phyloP scores from a whole-genome alignment of 2,329 filamentous ascomycete species.

The Microcyclospora pomicola region DNA sequence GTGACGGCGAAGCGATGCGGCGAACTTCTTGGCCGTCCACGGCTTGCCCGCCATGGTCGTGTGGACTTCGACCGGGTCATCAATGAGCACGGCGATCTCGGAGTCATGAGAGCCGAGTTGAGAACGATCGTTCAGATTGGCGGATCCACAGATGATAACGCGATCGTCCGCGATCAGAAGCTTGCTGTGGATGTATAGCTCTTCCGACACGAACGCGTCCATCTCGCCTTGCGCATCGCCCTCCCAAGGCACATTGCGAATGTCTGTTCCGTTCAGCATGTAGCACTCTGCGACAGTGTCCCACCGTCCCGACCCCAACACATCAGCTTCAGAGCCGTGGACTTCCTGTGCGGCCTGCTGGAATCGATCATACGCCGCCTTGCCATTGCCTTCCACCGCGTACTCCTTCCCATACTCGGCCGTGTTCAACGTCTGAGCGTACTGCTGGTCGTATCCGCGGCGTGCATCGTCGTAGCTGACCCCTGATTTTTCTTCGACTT shows the following conservation, averaged over 20 bases:
- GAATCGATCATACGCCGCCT: slow-evolving; percentile 49
- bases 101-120: slow-evolving; percentile 76
- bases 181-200: slow-evolving; percentile 54
- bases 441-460: slow-evolving; percentile 46
- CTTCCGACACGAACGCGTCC: slow-evolving; percentile 48
- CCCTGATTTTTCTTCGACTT: slow-evolving; percentile 48
- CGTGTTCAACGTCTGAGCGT: slow-evolving; percentile 24
- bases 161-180: slow-evolving; percentile 70
- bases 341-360: slow-evolving; percentile 52
- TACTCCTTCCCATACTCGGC: slow-evolving; percentile 23
- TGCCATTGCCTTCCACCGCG: slow-evolving; percentile 11
- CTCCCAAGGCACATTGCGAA: slow-evolving; percentile 50
- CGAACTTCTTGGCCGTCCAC: slow-evolving; percentile 61
- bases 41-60: slow-evolving; percentile 59
- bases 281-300: slow-evolving; percentile 70
- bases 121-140: slow-evolving; percentile 56
- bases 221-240: slow-evolving; percentile 40
- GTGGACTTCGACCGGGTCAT: slow-evolving; percentile 58
- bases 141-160: slow-evolving; percentile 66
- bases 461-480: slow-evolving; percentile 55
- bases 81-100: slow-evolving; percentile 80
- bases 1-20: slow-evolving; percentile 65
- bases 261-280: slow-evolving; percentile 63
- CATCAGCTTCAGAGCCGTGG: slow-evolving; percentile 27
- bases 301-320: slow-evolving; percentile 43